A percentile compares a stretch with the other conserved stretches of the same genome.
Conservation (phyloP, 108 stramenopile genomes). For the Licmophora abbreviata region DNA sequence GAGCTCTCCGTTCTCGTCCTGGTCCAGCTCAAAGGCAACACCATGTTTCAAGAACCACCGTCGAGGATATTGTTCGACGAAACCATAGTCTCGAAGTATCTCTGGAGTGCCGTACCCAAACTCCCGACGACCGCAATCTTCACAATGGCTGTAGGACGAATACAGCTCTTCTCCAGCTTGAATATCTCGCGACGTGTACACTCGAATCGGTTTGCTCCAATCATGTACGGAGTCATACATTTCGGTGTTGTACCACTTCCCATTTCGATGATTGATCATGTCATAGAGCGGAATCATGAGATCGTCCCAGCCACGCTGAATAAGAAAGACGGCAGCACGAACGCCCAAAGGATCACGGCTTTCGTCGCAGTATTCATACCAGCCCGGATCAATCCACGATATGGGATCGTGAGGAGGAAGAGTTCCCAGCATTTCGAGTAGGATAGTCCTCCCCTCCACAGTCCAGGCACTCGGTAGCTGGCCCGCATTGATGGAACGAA, state of each 20-base stretch:
- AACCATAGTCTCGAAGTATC: constrained; percentile 68
- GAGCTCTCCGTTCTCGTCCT: neutral
- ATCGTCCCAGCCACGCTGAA: constrained; percentile 48
- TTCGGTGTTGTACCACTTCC: constrained; percentile 24
- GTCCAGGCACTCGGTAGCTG: constrained; percentile 48
- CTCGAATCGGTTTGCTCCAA: constrained; percentile 16
- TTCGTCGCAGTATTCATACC: constrained; percentile 22
- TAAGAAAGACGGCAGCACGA: constrained; percentile 38
- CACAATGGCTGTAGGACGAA: constrained; percentile 58
- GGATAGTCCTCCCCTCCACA: constrained; percentile 22
- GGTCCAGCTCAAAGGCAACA: constrained; percentile 20
- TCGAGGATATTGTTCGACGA: constrained; percentile 70
- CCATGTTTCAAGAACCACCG: constrained; percentile 44
- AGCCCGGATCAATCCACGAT: constrained; percentile 15
- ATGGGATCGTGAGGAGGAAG: constrained; percentile 3
- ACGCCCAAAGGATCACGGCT: constrained; percentile 16
- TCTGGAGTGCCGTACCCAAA: constrained; percentile 50
- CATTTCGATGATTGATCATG: constrained; percentile 63
- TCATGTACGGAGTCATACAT: constrained; percentile 12
- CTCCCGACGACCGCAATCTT: constrained; percentile 22
- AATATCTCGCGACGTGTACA: constrained; percentile 30
- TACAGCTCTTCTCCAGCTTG: constrained; percentile 54
- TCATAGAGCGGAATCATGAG: constrained; percentile 66
- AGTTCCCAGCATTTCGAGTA: constrained; percentile 19
- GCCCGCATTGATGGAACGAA: constrained; percentile 30